These are phyloP conservation scores for Eragrostis curvula DNA, from an alignment of 176 grass and related monocot species.

Conservation along the genomic window DNA sequence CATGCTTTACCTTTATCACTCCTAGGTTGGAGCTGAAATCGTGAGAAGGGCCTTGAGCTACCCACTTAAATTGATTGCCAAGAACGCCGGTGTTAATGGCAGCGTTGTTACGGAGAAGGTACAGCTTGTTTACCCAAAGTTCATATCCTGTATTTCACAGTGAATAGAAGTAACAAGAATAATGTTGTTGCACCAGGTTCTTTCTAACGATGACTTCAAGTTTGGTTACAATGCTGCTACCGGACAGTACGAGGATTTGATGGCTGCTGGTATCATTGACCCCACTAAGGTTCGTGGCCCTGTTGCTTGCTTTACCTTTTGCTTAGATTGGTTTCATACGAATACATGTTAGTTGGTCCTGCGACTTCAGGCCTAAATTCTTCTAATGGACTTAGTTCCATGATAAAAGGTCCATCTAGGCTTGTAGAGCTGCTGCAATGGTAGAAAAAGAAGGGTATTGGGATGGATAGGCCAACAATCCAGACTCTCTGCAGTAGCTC, in stretches of 20 bases:
- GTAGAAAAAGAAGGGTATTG: no score
- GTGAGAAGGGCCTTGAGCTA: constrained; percentile 93
- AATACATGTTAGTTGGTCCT: not conserved
- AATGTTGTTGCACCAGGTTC: constrained; percentile 58
- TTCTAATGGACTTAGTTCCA: not conserved
- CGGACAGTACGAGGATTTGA: constrained; percentile 94
- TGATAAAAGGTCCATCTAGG: not conserved
- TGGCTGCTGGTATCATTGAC: constrained; percentile 99
- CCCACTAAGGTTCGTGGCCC: constrained; percentile 82
- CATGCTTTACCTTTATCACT: constrained; percentile 1
- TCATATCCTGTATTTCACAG: not conserved
- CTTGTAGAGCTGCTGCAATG: not conserved
- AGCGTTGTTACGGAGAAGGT: constrained; percentile 98
- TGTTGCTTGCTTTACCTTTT: not conserved
- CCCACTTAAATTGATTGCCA: constrained; percentile 95
- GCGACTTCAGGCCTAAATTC: not conserved
- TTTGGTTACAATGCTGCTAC: constrained; percentile 95
- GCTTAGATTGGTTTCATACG: not conserved
- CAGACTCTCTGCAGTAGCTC: not conserved
- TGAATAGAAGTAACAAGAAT: constrained; percentile 4
- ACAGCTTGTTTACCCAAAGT: not conserved
- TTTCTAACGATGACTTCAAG: constrained; percentile 79
- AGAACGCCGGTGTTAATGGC: constrained; percentile 97
- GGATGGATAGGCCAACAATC: not conserved
- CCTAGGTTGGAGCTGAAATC: constrained; percentile 96